These are phyloP conservation scores for Pneumocystis canis DNA, from an alignment of 1,139 yeast genomes.

Conservation along the genomic window DNA sequence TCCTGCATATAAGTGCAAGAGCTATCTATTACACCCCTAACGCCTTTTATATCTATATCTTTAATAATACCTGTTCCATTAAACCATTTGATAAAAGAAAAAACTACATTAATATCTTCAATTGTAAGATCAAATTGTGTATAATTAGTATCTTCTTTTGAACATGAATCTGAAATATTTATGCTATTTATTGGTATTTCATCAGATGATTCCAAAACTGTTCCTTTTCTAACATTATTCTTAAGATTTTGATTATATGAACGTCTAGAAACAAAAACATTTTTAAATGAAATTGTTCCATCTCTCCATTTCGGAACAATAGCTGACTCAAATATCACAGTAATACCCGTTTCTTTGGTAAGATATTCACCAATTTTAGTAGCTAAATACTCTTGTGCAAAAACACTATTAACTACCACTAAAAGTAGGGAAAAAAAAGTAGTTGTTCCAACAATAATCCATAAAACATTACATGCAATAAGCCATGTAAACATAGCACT, in stretches of 20 bases:
- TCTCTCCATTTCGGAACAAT: slow-evolving; percentile 91
- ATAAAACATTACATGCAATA: slow-evolving; percentile 65
- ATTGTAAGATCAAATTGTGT: slow-evolving; percentile 88
- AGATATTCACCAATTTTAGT: slow-evolving; percentile 63
- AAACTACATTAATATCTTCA: slow-evolving; percentile 66
- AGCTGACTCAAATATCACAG: slow-evolving; percentile 83
- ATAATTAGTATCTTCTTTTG: slow-evolving; percentile 75
- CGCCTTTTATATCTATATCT: slow-evolving; percentile 66
- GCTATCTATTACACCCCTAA: slow-evolving; percentile 84
- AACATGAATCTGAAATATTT: slow-evolving; percentile 23
- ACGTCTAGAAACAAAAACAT: slow-evolving; percentile 73
- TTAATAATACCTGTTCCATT: slow-evolving; percentile 79
- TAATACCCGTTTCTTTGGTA: slow-evolving; percentile 71
- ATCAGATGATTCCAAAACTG: slow-evolving; percentile 44
- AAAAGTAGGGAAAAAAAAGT: slow-evolving; percentile 69
- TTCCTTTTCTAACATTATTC: slow-evolving; percentile 34
- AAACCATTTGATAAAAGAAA: slow-evolving; percentile 75
- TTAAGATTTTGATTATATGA: slow-evolving; percentile 38
- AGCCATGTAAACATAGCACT: slow-evolving; percentile 86
- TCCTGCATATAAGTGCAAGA: slow-evolving; percentile 75
- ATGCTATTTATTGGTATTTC: slow-evolving; percentile 23
- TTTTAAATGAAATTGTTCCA: slow-evolving; percentile 68
- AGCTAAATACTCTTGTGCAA: slow-evolving; percentile 83
- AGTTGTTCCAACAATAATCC: slow-evolving; percentile 75
- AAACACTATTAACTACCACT: slow-evolving; percentile 68